A percentile compares a stretch with the other conserved stretches of the same genome.
Conservation (phyloP, 306 rosid genomes). For the Cucumis melo region DNA sequence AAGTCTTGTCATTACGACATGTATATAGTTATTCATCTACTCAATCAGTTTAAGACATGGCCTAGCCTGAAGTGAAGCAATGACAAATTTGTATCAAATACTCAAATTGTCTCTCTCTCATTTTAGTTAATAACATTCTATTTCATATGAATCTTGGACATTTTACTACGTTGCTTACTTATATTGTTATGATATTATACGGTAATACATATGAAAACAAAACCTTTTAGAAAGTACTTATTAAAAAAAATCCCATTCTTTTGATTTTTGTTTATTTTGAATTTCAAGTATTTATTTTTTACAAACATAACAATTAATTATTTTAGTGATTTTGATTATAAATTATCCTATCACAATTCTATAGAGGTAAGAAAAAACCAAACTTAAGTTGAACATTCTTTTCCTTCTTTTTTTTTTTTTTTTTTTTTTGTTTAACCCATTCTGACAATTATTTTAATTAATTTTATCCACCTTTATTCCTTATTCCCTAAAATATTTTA, state of each 20-base stretch:
- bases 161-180: too few relatives aligned
- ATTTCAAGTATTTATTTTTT: not conserved
- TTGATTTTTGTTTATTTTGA: not conserved
- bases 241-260: not conserved
- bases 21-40: too few relatives aligned
- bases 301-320: not conserved
- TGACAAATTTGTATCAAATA: too few relatives aligned
- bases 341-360: not conserved
- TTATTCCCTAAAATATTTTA: not conserved
- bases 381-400: not conserved
- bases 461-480: not conserved
- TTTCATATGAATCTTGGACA: too few relatives aligned
- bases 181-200: accelerated
- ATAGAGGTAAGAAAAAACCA: not conserved
- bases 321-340: not conserved
- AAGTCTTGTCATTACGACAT: too few relatives aligned
- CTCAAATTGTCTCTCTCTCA: too few relatives aligned
- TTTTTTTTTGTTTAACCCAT: too few relatives aligned
- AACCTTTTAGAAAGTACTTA: too few relatives aligned
- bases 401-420: not conserved
- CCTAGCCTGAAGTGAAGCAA: too few relatives aligned
- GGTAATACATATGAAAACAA: too few relatives aligned
- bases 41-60: too few relatives aligned
- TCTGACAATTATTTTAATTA: not conserved
- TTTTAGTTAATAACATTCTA: too few relatives aligned